Conservation (phyloP, 495 filamentous ascomycete species). For the Paragyromitra xinjiangensis region DNA sequence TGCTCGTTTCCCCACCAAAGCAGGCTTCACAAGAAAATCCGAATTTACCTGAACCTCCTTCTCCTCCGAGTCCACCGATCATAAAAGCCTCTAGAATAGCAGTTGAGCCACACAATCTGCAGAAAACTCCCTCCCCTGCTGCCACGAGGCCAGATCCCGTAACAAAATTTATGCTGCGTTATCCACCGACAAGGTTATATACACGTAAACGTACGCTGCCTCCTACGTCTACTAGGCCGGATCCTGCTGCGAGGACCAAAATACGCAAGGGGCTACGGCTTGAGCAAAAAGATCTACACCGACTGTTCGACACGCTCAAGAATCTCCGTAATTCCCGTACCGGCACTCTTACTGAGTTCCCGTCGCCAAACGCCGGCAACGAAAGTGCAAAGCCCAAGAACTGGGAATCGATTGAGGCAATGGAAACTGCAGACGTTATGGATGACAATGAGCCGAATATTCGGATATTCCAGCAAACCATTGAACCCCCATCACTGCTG, state of each 20-base stretch:
- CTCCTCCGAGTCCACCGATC: background rate
- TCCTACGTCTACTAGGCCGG: slow-evolving; percentile 10
- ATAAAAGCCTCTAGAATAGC: background rate
- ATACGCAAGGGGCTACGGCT: slow-evolving; percentile 44
- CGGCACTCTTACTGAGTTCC: slow-evolving; percentile 35
- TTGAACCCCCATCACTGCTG: slow-evolving; percentile 38
- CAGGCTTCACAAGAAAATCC: background rate
- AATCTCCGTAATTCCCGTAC: slow-evolving; percentile 35
- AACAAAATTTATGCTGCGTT: background rate
- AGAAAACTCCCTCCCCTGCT: background rate
- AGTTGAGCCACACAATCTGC: background rate
- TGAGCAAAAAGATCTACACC: slow-evolving; percentile 44
- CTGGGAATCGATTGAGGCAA: slow-evolving; percentile 39
- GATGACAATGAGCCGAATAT: slow-evolving; percentile 35
- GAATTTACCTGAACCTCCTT: background rate
- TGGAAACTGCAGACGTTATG: slow-evolving; percentile 31
- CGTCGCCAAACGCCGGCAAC: slow-evolving; percentile 10
- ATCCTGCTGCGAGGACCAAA: slow-evolving; percentile 27
- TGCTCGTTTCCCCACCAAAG: background rate
- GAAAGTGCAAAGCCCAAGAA: slow-evolving; percentile 18
- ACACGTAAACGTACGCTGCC: background rate
- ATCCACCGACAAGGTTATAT: background rate
- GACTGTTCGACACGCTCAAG: slow-evolving; percentile 50
- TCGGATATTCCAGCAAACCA: slow-evolving; percentile 29
- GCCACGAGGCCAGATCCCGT: background rate